Percentiles rank a stretch among this genome's conserved stretches.
Evolutionary conservation across 140 eudicot species (phyloP).

Genomic region (Ambrosia hybrid): DNA sequence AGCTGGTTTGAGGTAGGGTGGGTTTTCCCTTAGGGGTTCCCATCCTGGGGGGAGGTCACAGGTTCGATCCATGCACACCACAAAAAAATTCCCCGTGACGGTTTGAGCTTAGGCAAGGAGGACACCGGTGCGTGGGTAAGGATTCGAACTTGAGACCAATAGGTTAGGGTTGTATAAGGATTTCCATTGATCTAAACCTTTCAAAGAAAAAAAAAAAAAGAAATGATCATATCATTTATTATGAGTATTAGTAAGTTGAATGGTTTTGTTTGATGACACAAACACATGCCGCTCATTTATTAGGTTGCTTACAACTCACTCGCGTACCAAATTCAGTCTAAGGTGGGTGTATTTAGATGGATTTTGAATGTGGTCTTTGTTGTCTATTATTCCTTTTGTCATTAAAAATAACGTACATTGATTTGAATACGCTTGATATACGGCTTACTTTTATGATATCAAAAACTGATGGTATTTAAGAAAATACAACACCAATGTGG

Average conservation of each 20-base stretch:
- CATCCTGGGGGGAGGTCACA: too few species aligned
- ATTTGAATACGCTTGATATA: slow-evolving; percentile 20
- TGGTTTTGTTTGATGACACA: neutral
- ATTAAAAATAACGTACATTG: slow-evolving; percentile 22
- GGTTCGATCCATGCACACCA: too few species aligned
- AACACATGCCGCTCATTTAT: slow-evolving; percentile 29
- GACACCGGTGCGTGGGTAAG: too few species aligned
- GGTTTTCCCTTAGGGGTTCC: too few species aligned
- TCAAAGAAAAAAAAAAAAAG: too few species aligned
- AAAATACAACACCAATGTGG: too few species aligned
- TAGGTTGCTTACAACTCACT: slow-evolving; percentile 33
- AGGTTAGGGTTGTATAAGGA: too few species aligned
- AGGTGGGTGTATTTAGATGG: slow-evolving; percentile 24
- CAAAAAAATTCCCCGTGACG: too few species aligned
- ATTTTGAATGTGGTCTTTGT: slow-evolving; percentile 11
- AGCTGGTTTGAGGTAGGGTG: too few species aligned
- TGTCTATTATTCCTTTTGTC: slow-evolving; percentile 29
- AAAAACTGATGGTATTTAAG: neutral
- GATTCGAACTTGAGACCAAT: too few species aligned
- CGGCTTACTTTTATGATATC: neutral
- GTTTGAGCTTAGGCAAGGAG: too few species aligned
- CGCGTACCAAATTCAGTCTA: slow-evolving; percentile 24
- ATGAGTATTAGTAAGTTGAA: neutral
- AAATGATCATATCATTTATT: neutral
- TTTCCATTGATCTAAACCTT: too few species aligned